Percentiles rank a stretch among this genome's conserved stretches.
These are phyloP conservation scores for Salix viminalis DNA, from an alignment of 345 rosid genomes.

Conservation along the genomic window DNA sequence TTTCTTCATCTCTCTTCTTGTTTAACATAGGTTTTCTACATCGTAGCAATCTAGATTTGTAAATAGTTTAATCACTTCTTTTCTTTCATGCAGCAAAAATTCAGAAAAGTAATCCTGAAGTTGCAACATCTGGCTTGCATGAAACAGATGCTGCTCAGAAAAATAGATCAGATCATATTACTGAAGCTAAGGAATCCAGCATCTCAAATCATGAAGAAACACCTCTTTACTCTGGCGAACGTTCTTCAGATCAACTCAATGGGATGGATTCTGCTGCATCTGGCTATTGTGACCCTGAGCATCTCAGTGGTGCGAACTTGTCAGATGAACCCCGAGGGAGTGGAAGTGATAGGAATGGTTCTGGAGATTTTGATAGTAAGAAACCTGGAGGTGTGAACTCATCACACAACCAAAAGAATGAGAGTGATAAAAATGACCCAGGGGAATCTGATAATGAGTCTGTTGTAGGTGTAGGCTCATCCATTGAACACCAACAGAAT, in stretches of 20 bases:
- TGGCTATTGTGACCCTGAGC: slow-evolving; percentile 18
- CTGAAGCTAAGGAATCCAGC: slow-evolving; percentile 32
- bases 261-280: slow-evolving; percentile 15
- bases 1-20: not conserved
- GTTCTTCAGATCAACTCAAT: slow-evolving; percentile 20
- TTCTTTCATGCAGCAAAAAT: slow-evolving; percentile 50
- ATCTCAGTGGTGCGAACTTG: slow-evolving; percentile 18
- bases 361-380: slow-evolving; percentile 7
- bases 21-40: not conserved
- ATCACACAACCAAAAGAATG: not conserved
- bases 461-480: not conserved
- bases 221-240: slow-evolving; percentile 24
- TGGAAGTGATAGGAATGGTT: slow-evolving; percentile 18
- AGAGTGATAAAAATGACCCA: not conserved
- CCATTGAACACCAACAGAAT: not conserved
- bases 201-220: slow-evolving; percentile 20
- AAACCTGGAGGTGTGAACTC: slow-evolving; percentile 7
- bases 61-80: slow-evolving; percentile 6
- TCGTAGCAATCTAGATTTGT: not conserved
- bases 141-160: slow-evolving; percentile 27
- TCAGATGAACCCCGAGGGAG: slow-evolving; percentile 19
- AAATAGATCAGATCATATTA: slow-evolving; percentile 15
- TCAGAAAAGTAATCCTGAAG: slow-evolving; percentile 27
- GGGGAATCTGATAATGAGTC: not conserved
- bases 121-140: slow-evolving; percentile 20